A percentile compares a stretch with the other conserved stretches of the same genome.
Evolutionary conservation across 2,329 filamentous ascomycete species (phyloP).

Genomic region (Ascochyta pisi): DNA sequence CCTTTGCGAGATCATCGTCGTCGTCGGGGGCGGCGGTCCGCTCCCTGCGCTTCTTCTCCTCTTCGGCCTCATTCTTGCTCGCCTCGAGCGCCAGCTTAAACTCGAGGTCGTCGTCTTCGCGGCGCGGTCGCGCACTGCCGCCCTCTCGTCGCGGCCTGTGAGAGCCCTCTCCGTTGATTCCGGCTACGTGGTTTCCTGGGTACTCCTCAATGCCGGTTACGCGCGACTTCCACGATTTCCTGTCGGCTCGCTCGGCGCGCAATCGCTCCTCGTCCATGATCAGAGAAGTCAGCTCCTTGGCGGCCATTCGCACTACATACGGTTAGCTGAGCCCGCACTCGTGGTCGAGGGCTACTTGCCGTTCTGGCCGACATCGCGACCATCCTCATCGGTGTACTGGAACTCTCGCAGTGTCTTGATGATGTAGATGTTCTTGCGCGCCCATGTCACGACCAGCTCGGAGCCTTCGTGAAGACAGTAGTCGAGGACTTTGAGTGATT

Average conservation of each 20-base stretch:
- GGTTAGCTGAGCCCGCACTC: constrained; percentile 22
- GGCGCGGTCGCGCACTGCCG: constrained; percentile 50
- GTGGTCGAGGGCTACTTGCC: constrained; percentile 64
- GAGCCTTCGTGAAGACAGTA: constrained; percentile 98
- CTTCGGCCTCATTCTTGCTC: constrained; percentile 93
- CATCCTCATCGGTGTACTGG: constrained; percentile 94
- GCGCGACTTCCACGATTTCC: constrained; percentile 95
- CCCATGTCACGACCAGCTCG: constrained; percentile 96
- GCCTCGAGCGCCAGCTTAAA: constrained; percentile 91
- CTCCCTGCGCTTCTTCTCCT: constrained; percentile 77
- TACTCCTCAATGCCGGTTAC: constrained; percentile 92
- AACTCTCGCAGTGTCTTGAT: constrained; percentile 99
- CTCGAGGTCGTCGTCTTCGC: constrained; percentile 82
- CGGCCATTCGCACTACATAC: constrained; percentile 82
- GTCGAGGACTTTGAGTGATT: constrained; percentile 95
- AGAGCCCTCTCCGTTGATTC: constrained; percentile 47
- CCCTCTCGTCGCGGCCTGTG: constrained; percentile 49
- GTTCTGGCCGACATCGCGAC: constrained; percentile 93
- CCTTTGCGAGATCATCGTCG: constrained; percentile 92
- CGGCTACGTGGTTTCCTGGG: constrained; percentile 51
- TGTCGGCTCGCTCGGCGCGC: constrained; percentile 85
- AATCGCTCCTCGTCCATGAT: constrained; percentile 93
- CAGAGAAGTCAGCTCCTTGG: constrained; percentile 91
- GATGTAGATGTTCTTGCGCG: constrained; percentile 96
- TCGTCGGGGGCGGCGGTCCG: constrained; percentile 53